Evolutionary conservation across 2,329 filamentous ascomycete species (phyloP), one percentile per base, ranked within the genome.

Genomic region (Cadophora malorum): DNA sequence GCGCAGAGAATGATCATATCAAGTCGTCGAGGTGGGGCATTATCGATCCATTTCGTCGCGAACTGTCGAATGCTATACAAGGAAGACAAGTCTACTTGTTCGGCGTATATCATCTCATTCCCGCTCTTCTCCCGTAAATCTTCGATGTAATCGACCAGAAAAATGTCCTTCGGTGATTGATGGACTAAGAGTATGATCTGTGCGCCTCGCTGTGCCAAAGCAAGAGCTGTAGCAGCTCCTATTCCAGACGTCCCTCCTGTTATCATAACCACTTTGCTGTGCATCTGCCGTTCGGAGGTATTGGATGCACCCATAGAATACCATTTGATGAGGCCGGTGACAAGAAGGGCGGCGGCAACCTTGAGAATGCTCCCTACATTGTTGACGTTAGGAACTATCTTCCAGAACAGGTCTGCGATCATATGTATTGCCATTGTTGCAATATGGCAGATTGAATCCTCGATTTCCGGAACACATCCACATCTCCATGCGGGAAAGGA

Each of bases 41-140:
- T 98, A 79, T 99, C 95, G 72, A 99, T 93, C 95, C 96, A 99
- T 82, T 93, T 95, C 0, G 96, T 99, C 14, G 96, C 96, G 78
- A 99, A 99, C 70, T 90, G 86, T 49, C 96, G 91, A 74, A 99
- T 90, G 79, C 92, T 96, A 79, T 97, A 89, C n/a, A 99, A 83
- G 19, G 91, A 95, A 14, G 90, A 82, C 33, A 99, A 87, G 77
- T 99, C 94, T 74, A 97, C 93, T 80, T 97, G 92, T 79, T 99
- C 96, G 68, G 96, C 94, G 76, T 97, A 98, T 74, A 99, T 93
- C 76, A 99, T 85, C 67, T 94, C 85, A 80, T 98, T 98, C 38
- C 87, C 85, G 8, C 93, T 93, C 64, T 85, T 83, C 33, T 85
- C 83, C 65, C 96, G 91, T 52, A 99, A 80, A 78, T 97, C 95